phyloP scores from a whole-genome alignment of 1,139 yeast species.

The Kluyveromyces sp. region DNA sequence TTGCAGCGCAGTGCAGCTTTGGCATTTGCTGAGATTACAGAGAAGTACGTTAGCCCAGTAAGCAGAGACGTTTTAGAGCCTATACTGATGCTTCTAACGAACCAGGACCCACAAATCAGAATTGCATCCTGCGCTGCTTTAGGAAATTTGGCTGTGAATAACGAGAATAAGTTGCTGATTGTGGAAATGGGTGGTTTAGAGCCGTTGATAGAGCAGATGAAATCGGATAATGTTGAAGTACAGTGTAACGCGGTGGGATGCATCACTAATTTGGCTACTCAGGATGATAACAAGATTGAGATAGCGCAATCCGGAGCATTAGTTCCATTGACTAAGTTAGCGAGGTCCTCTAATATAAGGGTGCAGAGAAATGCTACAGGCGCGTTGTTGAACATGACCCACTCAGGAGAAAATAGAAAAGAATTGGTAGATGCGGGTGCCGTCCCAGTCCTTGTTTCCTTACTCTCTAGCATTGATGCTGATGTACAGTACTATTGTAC shows the following conservation, averaged over 20 bases:
- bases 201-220: conserved; percentile 94
- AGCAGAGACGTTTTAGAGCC: conserved; percentile 91
- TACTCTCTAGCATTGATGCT: conserved; percentile 80
- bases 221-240: conserved; percentile 93
- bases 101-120: conserved; percentile 89
- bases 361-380: conserved; percentile 99
- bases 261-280: conserved; percentile 96
- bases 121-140: conserved; percentile 98
- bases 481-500: conserved; percentile 98
- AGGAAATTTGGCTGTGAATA: conserved; percentile 94
- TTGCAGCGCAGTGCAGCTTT: conserved; percentile 95
- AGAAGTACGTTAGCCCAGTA: conserved; percentile 87
- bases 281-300: conserved; percentile 91
- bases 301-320: conserved; percentile 97
- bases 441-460: conserved; percentile 89
- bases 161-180: conserved; percentile 84
- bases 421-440: conserved; percentile 98
- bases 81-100: conserved; percentile 75
- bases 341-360: conserved; percentile 87
- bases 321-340: conserved; percentile 86
- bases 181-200: conserved; percentile 98
- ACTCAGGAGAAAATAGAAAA: conserved; percentile 91
- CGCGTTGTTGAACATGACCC: conserved; percentile 95
- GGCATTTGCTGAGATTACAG: conserved; percentile 98
- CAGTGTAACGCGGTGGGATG: conserved; percentile 99